Base-by-base conservation (phyloP, 305 asterid genomes). In the Fraxinus greggii region DNA sequence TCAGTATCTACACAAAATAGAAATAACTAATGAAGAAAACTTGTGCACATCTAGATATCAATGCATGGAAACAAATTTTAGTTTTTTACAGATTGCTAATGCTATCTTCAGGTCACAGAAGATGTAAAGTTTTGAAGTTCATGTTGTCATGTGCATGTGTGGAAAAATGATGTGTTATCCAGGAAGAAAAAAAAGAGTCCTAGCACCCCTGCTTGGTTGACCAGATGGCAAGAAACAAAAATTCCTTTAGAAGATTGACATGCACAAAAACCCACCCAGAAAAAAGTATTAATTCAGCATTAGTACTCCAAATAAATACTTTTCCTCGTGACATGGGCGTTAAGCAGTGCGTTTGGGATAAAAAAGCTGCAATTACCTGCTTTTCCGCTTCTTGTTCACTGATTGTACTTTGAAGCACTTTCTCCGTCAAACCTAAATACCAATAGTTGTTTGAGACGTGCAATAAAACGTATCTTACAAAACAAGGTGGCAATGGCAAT, bases 311-410 rank as follows among this genome's bases (percentile, higher is more conserved):
- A n/a, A 70, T 29, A 73, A 26, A 26, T 29, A 31, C 40, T 24
- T 28, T 69, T 38, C n/a, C 13, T 40, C 17, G 72, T 40, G 42
- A 9, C 75, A 72, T 24, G 26, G 19, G 80, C 74, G 21, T 70
- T 40, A 81, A 45, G 82, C 79, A 65, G 17, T 35, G 61, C 5
- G 48, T 29, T 48, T 38, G 75, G 42, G 33, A 38, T 61, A 83
- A 79, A 26, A 65, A 24, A 67, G 45, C 9, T 51, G 75, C 56
- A 3, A 13, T 40, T 87, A 94, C 98, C 98, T 92, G 92, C 81
- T 90, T 83, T 90, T 94, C 97, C 81, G 97, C 98, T 87, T 94
- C 97, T 83, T 84, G 82, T 84, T 88, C 97, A 77, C 88, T 93
- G 48, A 89, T 83, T 80, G 92, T 88, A 86, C 98, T 95, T 75